Evolutionary conservation across 1,284 basidiomycete genomes (phyloP), one percentile per base, ranked within the genome.

Genomic region (Phellinidium pouzarii): DNA sequence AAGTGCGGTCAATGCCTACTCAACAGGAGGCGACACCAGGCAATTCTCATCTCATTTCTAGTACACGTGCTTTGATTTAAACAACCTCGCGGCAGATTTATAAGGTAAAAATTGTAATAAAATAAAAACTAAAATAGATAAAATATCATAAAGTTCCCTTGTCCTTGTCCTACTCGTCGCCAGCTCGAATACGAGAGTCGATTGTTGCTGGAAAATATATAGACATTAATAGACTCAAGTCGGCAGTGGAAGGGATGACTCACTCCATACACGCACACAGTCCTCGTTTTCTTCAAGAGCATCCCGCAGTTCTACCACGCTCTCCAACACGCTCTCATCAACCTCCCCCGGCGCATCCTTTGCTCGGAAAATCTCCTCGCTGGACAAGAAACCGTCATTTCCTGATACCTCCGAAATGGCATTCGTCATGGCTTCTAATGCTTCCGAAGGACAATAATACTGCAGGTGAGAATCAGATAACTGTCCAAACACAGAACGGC

Each of bases 181-280:
- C 48, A 17, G 7, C 23, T 2, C 50, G 50, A 19, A 56, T 52
- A 31, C 45, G 46, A n/a, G 50, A 48, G 27, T 56, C 54, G 34
- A 56, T 52, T 3, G 54, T 52, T 1, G 52, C 52, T 53, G 23
- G n/a, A 20, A 26, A 20, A 46, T 1, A 20, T 2, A 37, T 20
- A n/a, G 26, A 29, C 17, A 42, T 38, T 12, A 12, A 50, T 36
- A 12, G 45, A 26, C 31, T 11, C 19, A 27, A 40, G 40, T 5
- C 23, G 17, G 6, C 37, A 41, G 6, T 25, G 3, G 14, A 22
- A 23, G 42, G 76, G 55, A 23, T 17, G 29, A 53, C 52, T 73
- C 78, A 43, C 81, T 84, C 72, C 79, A 85, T 40, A 87, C 80
- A 43, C 75, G 75, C 51, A 81, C 67, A 12, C 77, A 79, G 61